Conservation (phyloP, 1,284 basidiomycete genomes). For the Ganoderma lingzhi region DNA sequence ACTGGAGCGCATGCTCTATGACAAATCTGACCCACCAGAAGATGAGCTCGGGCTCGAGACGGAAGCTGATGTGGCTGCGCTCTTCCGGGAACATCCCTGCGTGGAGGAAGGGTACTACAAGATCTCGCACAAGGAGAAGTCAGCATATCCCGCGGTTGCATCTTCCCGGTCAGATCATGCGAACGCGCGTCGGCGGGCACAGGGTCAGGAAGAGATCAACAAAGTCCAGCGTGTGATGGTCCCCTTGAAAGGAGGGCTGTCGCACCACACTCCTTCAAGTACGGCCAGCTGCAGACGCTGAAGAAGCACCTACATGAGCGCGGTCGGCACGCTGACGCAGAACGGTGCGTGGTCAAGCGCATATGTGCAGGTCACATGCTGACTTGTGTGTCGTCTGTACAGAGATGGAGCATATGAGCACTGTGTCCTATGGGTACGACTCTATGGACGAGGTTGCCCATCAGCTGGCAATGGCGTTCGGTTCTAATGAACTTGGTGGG, state of each 20-base stretch:
- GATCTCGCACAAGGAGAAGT: slow-evolving; percentile 92
- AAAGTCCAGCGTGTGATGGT: slow-evolving; percentile 80
- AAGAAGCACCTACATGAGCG: slow-evolving; percentile 99
- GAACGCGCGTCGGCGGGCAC: slow-evolving; percentile 91
- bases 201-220: slow-evolving; percentile 96
- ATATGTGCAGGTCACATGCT: slow-evolving; percentile 9
- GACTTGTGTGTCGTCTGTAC: slow-evolving; percentile 14
- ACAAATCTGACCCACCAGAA: slow-evolving; percentile 38
- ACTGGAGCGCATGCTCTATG: slow-evolving; percentile 46
- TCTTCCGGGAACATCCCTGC: slow-evolving; percentile 81
- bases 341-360: slow-evolving; percentile 71
- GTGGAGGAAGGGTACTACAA: slow-evolving; percentile 94
- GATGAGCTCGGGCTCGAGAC: slow-evolving; percentile 39
- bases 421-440: slow-evolving; percentile 95
- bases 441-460: slow-evolving; percentile 98
- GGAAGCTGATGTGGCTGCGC: slow-evolving; percentile 44
- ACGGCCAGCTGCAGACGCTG: slow-evolving; percentile 97
- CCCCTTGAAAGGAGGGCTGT: slow-evolving; percentile 74
- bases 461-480: slow-evolving; percentile 86
- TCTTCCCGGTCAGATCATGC: slow-evolving; percentile 94
- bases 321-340: slow-evolving; percentile 94
- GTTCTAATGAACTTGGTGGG: slow-evolving; percentile 57
- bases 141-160: slow-evolving; percentile 79
- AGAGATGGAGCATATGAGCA: slow-evolving; percentile 99
- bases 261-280: slow-evolving; percentile 85